Evolutionary conservation across 805 yeast genomes (phyloP).

Genomic region (Candida sphagnicola): DNA sequence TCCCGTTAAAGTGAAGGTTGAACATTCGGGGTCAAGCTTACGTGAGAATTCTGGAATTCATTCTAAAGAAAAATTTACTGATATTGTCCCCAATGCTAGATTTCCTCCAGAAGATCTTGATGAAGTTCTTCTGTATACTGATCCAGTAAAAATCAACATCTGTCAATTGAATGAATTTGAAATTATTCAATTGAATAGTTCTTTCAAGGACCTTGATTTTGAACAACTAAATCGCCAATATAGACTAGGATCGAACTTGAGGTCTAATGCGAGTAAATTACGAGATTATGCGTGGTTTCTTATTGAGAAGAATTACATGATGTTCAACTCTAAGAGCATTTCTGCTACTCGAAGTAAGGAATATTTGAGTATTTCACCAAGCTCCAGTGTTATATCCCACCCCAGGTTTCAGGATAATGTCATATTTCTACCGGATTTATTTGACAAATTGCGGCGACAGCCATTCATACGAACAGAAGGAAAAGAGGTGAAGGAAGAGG

Average conservation of each 20-base stretch:
- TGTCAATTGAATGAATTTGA: slow-evolving; percentile 20
- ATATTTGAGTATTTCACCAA: background rate
- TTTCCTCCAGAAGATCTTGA: background rate
- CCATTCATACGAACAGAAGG: background rate
- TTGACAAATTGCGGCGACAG: background rate
- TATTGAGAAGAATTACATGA: slow-evolving; percentile 19
- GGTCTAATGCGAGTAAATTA: slow-evolving; percentile 23
- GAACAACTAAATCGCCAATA: slow-evolving; percentile 11
- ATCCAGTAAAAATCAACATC: slow-evolving; percentile 3
- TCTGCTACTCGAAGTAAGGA: no score
- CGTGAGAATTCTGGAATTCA: background rate
- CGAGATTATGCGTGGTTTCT: slow-evolving; percentile 28
- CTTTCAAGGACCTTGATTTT: slow-evolving; percentile 20
- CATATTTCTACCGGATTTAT: slow-evolving; percentile 7
- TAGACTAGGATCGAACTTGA: slow-evolving; percentile 1
- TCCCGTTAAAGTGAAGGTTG: background rate
- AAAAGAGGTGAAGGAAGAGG: background rate
- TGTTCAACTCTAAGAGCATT: slow-evolving; percentile 6
- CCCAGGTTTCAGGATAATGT: slow-evolving; percentile 8
- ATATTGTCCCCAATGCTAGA: background rate
- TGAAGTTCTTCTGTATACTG: background rate
- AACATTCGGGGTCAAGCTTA: slow-evolving; percentile 1
- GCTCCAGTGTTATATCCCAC: background rate
- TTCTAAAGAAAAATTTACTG: no score
- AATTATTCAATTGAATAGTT: slow-evolving; percentile 14